Base-by-base conservation (phyloP, 257 asterid species). In the Solanum chmielewskii region DNA sequence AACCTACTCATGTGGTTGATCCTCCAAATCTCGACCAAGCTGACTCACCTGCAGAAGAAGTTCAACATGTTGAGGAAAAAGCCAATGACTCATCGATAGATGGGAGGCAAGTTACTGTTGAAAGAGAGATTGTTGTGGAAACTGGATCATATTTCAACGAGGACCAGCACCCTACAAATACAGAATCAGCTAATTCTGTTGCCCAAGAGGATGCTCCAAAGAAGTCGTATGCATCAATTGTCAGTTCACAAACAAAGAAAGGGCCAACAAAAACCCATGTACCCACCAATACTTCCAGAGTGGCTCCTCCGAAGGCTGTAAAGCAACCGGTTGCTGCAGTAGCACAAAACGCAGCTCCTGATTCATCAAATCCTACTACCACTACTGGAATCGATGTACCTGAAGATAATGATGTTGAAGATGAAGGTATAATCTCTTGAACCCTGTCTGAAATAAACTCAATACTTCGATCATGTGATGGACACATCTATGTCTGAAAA, bases 161-260 rank as follows among this genome's bases (percentile, higher is more conserved):
- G 88, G 91, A 92, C 88, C 93, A 92, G 87, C 88, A n/a, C 21
- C 59, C 91, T 10, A 87, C 35, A 16, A 89, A 47, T 87, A 86
- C 88, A 29, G 93, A 89, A 87, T 85, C 94, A 87, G 93, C 77
- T 78, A 84, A 89, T 73, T 87, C 95, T 84, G 89, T 92, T 68
- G 44, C 90, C 76, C 93, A 89, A 86, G 95, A 94, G 77, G 96
- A 94, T 85, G 75, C 91, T 89, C 95, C 93, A 64, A 97, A 96
- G 91, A 96, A 92, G 90, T 97, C 98, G 23, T 97, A 97, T 90
- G 99, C 99, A 4, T 97, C 96, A 20, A 97, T 95, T 84, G 91
- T 97, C 62, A 91, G 97, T 89, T 94, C 95, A 39, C 93, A 86
- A 74, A 91, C 89, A 35, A 95, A 92, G 93, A 91, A 90, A 91